phyloP scores from a whole-genome alignment of 2,329 filamentous ascomycete genomes.

The Scorias spongiosa region DNA sequence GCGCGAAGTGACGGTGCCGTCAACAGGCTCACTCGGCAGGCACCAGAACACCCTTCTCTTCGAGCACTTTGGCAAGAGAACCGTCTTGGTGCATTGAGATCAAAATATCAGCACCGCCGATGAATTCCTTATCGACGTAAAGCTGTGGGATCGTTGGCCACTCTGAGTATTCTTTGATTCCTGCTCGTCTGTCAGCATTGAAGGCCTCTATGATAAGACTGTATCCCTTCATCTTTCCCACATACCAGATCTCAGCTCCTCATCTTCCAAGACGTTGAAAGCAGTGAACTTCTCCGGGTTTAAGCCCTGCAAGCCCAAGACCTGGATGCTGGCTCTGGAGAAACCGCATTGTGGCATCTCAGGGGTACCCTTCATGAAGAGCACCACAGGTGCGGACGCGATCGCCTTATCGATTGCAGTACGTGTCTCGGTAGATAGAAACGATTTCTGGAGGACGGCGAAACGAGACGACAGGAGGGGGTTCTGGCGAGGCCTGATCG shows the following conservation, averaged over 20 bases:
- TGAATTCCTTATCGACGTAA: constrained; percentile 88
- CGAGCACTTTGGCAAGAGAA: constrained; percentile 76
- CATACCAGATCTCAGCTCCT: constrained; percentile 66
- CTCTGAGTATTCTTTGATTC: constrained; percentile 98
- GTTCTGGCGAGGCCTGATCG: constrained; percentile 26
- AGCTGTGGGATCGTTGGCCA: constrained; percentile 98
- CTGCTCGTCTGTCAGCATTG: constrained; percentile 27
- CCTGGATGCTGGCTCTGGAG: constrained; percentile 86
- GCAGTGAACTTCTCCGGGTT: constrained; percentile 94
- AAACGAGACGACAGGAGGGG: constrained; percentile 28
- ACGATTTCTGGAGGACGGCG: constrained; percentile 39
- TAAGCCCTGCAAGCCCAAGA: constrained; percentile 85
- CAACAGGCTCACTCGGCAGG: constrained; percentile 31
- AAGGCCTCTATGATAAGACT: not conserved
- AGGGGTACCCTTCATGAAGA: constrained; percentile 99
- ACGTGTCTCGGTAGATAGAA: constrained; percentile 66
- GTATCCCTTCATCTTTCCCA: constrained; percentile 2
- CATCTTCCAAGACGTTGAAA: constrained; percentile 90
- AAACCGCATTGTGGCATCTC: constrained; percentile 95
- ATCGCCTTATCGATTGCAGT: constrained; percentile 84
- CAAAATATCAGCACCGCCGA: constrained; percentile 94
- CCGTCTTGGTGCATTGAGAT: constrained; percentile 96
- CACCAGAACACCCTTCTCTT: constrained; percentile 79
- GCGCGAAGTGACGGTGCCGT: too few species aligned
- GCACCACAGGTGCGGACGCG: constrained; percentile 71